Percentiles rank a stretch among this genome's conserved stretches.
phyloP scores from a whole-genome alignment of 176 grass and related monocot genomes.

The Coix lacrymajobi region DNA sequence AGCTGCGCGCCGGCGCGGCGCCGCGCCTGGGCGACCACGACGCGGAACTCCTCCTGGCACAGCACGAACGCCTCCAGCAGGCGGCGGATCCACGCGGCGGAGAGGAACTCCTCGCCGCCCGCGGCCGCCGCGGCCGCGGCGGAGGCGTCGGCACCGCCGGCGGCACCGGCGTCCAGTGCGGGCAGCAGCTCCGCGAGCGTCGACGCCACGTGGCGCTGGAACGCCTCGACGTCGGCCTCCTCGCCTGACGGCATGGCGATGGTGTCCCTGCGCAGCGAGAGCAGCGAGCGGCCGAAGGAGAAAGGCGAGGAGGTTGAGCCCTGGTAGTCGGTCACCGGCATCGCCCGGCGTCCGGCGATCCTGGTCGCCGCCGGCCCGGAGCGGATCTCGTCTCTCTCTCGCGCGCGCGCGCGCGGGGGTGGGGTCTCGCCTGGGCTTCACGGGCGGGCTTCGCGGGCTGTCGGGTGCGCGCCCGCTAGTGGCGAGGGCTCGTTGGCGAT shows the following conservation, averaged over 20 bases:
- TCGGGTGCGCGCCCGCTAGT: not conserved
- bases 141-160: not conserved
- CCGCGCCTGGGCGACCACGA: slow-evolving; percentile 63
- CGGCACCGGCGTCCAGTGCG: not conserved
- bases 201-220: slow-evolving; percentile 63
- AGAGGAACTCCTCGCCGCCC: not conserved
- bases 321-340: slow-evolving; percentile 85
- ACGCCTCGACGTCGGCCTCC: slow-evolving; percentile 61
- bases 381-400: slow-evolving; percentile 5
- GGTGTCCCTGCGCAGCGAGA: slow-evolving; percentile 56
- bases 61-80: not conserved
- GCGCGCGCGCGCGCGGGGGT: not conserved
- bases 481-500: not conserved
- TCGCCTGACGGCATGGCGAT: slow-evolving; percentile 28
- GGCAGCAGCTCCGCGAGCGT: slow-evolving; percentile 56
- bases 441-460: not conserved
- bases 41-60: slow-evolving; percentile 80
- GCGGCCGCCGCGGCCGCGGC: not conserved
- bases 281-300: slow-evolving; percentile 51
- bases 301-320: slow-evolving; percentile 42
- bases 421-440: not conserved
- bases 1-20: slow-evolving; percentile 27
- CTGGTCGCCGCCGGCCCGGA: not conserved
- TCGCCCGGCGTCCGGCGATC: slow-evolving; percentile 39
- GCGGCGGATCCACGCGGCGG: not conserved